Evolutionary conservation across 1,284 basidiomycete genomes (phyloP).

Genomic region (Meripilus lineatus): DNA sequence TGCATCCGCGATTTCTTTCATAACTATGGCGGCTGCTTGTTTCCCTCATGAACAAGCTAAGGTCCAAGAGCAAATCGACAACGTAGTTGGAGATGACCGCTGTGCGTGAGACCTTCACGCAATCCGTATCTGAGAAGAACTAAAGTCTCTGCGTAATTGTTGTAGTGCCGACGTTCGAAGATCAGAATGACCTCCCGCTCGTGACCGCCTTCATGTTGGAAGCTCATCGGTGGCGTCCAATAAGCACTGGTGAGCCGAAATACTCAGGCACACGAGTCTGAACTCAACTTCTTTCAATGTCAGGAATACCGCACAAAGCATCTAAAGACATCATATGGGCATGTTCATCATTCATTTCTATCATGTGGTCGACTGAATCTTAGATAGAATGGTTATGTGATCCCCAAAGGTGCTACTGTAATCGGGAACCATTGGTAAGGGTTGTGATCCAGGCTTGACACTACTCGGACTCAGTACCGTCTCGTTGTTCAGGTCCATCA

Average conservation of each 20-base stretch:
- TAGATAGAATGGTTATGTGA: conserved; percentile 48
- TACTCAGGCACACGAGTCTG: too few relatives aligned
- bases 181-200: conserved; percentile 46
- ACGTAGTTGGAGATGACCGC: conserved; percentile 49
- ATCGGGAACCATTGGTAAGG: conserved; percentile 59
- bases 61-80: conserved; percentile 60
- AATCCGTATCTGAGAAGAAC: not conserved
- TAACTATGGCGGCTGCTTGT: conserved; percentile 58
- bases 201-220: conserved; percentile 61
- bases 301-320: conserved; percentile 53
- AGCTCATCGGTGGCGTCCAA: conserved; percentile 48
- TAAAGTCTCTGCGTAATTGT: too few relatives aligned
- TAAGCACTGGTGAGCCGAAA: too few relatives aligned
- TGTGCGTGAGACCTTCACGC: conserved; percentile 29
- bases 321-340: conserved; percentile 60
- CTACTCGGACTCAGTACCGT: not conserved
- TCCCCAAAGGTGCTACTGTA: conserved; percentile 54
- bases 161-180: conserved; percentile 46
- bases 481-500: conserved; percentile 45
- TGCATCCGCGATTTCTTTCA: conserved; percentile 49
- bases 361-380: too few relatives aligned
- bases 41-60: conserved; percentile 49
- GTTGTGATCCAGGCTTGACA: not conserved
- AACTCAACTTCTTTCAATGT: too few relatives aligned
- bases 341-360: too few relatives aligned